Evolutionary conservation across 208 protist species (phyloP).

Genomic region (Leishmania martiniquensis): DNA sequence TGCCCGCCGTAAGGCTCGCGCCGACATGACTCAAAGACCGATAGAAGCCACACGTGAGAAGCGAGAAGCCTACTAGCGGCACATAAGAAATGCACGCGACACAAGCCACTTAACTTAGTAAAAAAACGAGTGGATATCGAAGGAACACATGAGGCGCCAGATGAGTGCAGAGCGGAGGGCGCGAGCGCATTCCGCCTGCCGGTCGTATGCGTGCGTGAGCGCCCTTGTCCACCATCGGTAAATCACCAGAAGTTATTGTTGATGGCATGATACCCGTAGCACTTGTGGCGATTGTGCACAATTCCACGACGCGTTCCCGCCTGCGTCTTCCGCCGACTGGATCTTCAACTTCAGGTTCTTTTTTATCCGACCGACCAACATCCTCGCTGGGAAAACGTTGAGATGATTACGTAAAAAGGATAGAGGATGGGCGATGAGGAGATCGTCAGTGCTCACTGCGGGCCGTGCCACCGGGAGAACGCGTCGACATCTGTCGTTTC

Average conservation of each 20-base stretch:
- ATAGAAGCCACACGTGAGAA: not conserved
- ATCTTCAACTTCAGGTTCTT: not conserved
- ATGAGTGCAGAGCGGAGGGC: not conserved
- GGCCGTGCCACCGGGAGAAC: no score
- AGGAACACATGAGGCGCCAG: not conserved
- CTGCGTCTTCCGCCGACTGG: not conserved
- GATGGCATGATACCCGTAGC: not conserved
- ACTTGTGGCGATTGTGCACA: not conserved
- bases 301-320: not conserved
- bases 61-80: not conserved
- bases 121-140: not conserved
- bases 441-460: no score
- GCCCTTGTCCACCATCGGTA: not conserved
- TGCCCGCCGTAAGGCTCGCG: constrained; percentile 34
- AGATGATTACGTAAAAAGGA: no score
- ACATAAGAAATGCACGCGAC: not conserved
- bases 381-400: no score
- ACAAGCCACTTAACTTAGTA: not conserved
- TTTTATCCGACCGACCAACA: no score
- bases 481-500: no score
- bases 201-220: not conserved
- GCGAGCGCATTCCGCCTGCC: not conserved
- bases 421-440: no score
- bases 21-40: constrained; percentile 14
- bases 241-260: not conserved